A percentile compares a stretch with the other conserved stretches of the same genome.
Evolutionary conservation across 2,329 filamentous ascomycete genomes (phyloP).

Genomic region (Cordyceps cicadae): DNA sequence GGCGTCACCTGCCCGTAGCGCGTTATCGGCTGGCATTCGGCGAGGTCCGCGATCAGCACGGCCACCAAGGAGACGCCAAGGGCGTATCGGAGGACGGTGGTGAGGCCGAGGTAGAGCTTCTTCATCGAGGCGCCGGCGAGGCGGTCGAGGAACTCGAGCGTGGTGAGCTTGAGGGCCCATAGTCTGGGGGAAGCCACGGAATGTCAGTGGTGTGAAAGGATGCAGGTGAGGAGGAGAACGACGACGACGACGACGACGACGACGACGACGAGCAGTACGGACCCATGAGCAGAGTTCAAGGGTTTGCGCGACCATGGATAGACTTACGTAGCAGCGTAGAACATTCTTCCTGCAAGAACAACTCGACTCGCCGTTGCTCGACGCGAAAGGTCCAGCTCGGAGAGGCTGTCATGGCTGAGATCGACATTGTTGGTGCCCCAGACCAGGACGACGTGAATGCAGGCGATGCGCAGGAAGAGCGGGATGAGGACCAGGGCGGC

Average conservation of each 20-base stretch:
- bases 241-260: too few species aligned
- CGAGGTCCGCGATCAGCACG: conserved; percentile 68
- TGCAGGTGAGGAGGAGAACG: too few species aligned
- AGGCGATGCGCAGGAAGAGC: conserved; percentile 67
- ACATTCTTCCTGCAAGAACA: conserved; percentile 70
- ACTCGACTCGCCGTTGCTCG: conserved; percentile 65
- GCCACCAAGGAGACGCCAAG: conserved; percentile 67
- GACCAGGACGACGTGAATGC: conserved; percentile 73
- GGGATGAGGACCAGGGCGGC: conserved; percentile 72
- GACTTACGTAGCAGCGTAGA: conserved; percentile 76
- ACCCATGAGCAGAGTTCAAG: not conserved
- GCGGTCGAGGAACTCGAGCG: conserved; percentile 81
- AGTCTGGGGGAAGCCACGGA: conserved; percentile 43
- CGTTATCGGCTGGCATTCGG: conserved; percentile 66
- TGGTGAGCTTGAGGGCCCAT: conserved; percentile 81
- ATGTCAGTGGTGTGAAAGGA: not conserved
- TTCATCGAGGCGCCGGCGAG: conserved; percentile 74
- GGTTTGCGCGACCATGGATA: conserved; percentile 9
- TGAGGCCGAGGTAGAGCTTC: conserved; percentile 58
- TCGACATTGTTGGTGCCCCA: conserved; percentile 84
- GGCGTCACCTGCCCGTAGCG: conserved; percentile 71
- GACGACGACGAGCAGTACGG: too few species aligned
- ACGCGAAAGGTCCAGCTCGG: conserved; percentile 47
- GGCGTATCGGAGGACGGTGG: conserved; percentile 63
- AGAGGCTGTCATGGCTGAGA: conserved; percentile 39